Evolutionary conservation across 495 filamentous ascomycete species (phyloP).

Genomic region (Aspergillus cavernicola): DNA sequence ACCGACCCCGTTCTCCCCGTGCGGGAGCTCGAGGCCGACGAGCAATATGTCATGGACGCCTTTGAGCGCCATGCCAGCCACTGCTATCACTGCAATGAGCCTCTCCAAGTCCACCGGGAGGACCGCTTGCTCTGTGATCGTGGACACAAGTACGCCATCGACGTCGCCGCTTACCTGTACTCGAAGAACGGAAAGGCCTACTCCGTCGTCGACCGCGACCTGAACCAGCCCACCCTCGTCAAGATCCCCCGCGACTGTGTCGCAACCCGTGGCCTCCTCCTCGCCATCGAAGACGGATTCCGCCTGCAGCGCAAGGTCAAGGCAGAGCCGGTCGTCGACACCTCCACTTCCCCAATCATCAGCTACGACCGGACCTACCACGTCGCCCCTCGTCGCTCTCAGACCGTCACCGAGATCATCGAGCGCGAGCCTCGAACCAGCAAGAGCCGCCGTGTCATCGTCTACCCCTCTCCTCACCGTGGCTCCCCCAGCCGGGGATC

Average conservation of each 20-base stretch:
- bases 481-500: conserved; percentile 41
- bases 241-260: conserved; percentile 43
- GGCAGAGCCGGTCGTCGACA: conserved; percentile 3
- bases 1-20: conserved; percentile 30
- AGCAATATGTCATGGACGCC: conserved; percentile 35
- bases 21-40: conserved; percentile 43
- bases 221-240: conserved; percentile 39
- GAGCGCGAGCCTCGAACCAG: conserved; percentile 31
- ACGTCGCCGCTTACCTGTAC: conserved; percentile 50
- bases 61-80: conserved; percentile 39
- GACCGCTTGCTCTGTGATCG: conserved; percentile 44
- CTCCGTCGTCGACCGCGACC: conserved; percentile 46
- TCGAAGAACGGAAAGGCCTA: conserved; percentile 43
- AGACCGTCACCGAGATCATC: conserved; percentile 32
- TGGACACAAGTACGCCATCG: conserved; percentile 42
- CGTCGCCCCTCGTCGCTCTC: conserved; percentile 29
- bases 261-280: conserved; percentile 40
- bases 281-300: conserved; percentile 47
- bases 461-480: conserved; percentile 34
- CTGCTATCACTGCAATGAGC: conserved; percentile 41
- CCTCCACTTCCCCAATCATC: conserved; percentile 22
- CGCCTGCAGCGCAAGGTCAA: conserved; percentile 28
- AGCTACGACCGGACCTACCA: conserved; percentile 44
- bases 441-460: conserved; percentile 32
- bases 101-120: conserved; percentile 33